These are phyloP conservation scores for Aspergillus sp. DNA, from an alignment of 2,329 filamentous ascomycete genomes.

Conservation along the genomic window DNA sequence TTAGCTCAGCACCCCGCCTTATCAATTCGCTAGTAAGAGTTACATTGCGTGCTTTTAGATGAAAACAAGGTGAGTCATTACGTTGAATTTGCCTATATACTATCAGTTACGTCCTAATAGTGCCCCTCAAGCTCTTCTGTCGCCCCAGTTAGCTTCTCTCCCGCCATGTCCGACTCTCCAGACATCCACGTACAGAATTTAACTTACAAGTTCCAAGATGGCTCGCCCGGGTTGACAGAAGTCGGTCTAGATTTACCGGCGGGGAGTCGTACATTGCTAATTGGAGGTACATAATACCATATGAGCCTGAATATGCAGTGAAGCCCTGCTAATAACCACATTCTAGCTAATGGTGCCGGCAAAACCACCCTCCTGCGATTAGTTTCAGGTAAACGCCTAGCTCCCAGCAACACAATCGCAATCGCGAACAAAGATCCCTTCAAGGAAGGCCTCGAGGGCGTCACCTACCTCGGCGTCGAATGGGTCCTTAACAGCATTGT, in stretches of 20 bases:
- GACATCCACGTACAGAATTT: conserved; percentile 73
- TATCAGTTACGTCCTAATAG: neutral
- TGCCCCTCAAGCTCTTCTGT: neutral
- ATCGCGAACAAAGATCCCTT: conserved; percentile 89
- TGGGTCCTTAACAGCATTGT: conserved; percentile 98
- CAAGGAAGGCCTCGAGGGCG: conserved; percentile 82
- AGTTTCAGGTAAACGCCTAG: conserved; percentile 90
- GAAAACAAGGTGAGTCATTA: conserved; percentile 7
- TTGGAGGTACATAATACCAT: conserved; percentile 62
- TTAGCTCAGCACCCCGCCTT: conserved; percentile 1
- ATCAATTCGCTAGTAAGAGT: neutral
- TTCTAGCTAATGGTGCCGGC: conserved; percentile 81
- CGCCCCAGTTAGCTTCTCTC: neutral
- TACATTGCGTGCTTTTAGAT: conserved; percentile 8
- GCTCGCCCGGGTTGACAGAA: conserved; percentile 72
- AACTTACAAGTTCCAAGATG: conserved; percentile 86
- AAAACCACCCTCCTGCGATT: conserved; percentile 96
- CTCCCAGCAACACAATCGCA: conserved; percentile 70
- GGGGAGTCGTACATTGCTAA: conserved; percentile 82
- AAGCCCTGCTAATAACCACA: conserved; percentile 10
- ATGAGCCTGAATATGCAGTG: neutral
- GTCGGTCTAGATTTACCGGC: conserved; percentile 76
- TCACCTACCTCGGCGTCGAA: conserved; percentile 95
- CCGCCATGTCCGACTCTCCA: conserved; percentile 34
- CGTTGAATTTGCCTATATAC: neutral